Conservation (phyloP, 257 asterid species). For the Solanum habrochaites region DNA sequence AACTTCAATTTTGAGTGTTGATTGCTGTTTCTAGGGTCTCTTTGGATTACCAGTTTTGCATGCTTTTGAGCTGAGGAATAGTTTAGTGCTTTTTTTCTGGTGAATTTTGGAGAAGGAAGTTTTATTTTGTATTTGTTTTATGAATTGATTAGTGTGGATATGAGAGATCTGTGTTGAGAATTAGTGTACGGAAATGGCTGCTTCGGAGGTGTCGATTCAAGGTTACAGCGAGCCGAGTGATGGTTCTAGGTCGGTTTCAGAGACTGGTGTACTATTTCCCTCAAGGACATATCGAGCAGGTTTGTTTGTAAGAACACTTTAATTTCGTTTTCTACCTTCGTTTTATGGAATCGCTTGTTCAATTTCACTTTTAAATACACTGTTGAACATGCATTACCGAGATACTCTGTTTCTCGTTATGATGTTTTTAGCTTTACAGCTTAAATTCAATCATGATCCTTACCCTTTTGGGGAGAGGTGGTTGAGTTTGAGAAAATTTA, state of each 20-base stretch:
- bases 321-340: background rate
- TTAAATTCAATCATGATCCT: background rate
- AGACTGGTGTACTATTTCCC: conserved; percentile 71
- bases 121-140: background rate
- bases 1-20: background rate
- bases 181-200: conserved; percentile 25
- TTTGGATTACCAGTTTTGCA: background rate
- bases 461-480: background rate
- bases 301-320: background rate
- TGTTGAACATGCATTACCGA: background rate
- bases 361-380: background rate
- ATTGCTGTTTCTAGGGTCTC: background rate
- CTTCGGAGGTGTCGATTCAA: conserved; percentile 51
- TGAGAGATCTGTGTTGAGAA: conserved; percentile 58
- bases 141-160: conserved; percentile 6
- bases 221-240: conserved; percentile 37
- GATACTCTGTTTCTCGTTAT: background rate
- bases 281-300: conserved; percentile 99
- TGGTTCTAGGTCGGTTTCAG: conserved; percentile 9
- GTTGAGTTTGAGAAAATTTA: background rate
- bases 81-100: background rate
- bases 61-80: background rate
- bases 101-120: background rate
- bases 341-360: background rate
- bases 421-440: background rate